Evolutionary conservation across 495 filamentous ascomycete species (phyloP).

Genomic region (Lasiosphaeriaceae sp.): DNA sequence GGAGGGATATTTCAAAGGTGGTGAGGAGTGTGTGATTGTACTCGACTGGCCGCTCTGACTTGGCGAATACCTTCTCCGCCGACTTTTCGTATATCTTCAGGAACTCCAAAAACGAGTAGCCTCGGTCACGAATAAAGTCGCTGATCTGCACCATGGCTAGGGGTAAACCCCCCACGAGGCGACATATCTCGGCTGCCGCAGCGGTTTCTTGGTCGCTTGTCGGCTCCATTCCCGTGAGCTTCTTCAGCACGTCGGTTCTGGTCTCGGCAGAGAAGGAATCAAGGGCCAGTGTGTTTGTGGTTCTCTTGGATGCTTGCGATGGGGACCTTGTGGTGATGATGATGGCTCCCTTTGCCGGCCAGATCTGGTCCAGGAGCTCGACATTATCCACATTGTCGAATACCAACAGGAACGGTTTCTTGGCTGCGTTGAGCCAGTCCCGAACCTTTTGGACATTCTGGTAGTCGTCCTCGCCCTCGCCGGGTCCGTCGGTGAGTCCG

Average conservation of each 20-base stretch:
- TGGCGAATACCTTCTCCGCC: slow-evolving; percentile 7
- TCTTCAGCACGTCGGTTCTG: not conserved
- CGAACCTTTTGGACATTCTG: slow-evolving; percentile 4
- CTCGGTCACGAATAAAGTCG: slow-evolving; percentile 12
- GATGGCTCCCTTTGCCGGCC: slow-evolving; percentile 8
- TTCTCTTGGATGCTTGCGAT: slow-evolving; percentile 4
- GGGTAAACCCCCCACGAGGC: slow-evolving; percentile 1
- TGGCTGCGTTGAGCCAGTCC: slow-evolving; percentile 9
- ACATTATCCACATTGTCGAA: slow-evolving; percentile 11
- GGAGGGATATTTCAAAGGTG: slow-evolving; percentile 1
- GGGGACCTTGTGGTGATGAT: slow-evolving; percentile 10
- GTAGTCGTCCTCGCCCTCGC: slow-evolving; percentile 5
- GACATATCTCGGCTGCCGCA: slow-evolving; percentile 1
- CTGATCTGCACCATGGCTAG: slow-evolving; percentile 10
- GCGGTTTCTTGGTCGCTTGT: not conserved
- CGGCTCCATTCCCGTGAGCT: not conserved
- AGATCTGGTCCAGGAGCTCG: slow-evolving; percentile 10
- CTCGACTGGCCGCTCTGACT: slow-evolving; percentile 1
- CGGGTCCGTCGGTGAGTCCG: not conserved
- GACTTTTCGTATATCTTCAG: slow-evolving; percentile 6
- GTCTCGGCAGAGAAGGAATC: not conserved
- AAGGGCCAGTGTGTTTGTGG: not conserved
- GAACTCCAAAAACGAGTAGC: slow-evolving; percentile 4
- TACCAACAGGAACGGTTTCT: slow-evolving; percentile 6
- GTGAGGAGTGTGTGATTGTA: slow-evolving; percentile 8